Conservation (phyloP, 2,329 filamentous ascomycete genomes). For the Lachnellula subtilissima region DNA sequence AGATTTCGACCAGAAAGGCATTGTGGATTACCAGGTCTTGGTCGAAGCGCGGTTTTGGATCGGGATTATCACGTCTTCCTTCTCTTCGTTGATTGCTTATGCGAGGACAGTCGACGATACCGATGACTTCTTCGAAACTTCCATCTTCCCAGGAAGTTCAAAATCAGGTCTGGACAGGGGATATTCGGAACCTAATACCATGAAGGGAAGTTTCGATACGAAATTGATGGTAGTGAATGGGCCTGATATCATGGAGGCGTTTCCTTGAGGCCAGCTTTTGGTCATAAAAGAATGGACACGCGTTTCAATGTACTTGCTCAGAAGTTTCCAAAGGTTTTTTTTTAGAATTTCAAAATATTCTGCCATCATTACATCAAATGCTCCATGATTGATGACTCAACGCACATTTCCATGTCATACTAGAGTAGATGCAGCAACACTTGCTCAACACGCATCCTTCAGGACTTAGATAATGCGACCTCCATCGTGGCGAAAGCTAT, state of each 20-base stretch:
- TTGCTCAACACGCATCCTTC: background rate
- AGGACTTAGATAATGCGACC: constrained; percentile 6
- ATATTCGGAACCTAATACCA: constrained; percentile 1
- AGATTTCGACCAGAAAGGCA: constrained; percentile 13
- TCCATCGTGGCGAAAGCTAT: constrained; percentile 10
- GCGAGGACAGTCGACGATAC: constrained; percentile 7
- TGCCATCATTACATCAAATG: no score
- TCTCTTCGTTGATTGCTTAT: constrained; percentile 13
- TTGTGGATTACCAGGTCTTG: constrained; percentile 13
- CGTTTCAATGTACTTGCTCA: no score
- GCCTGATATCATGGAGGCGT: constrained; percentile 15
- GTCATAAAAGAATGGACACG: background rate
- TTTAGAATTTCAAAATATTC: no score
- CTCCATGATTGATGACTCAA: no score
- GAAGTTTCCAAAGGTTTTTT: no score
- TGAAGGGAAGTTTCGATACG: constrained; percentile 8
- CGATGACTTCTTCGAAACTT: constrained; percentile 8
- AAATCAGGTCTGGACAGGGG: background rate
- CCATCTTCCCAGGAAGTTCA: constrained; percentile 9
- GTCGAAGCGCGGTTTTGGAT: constrained; percentile 11
- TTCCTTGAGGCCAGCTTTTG: constrained; percentile 6
- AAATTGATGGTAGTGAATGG: constrained; percentile 14
- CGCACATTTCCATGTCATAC: background rate
- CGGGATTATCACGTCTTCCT: constrained; percentile 7
- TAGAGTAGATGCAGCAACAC: background rate